These are phyloP conservation scores for Botrytis squamosa DNA, from an alignment of 2,329 filamentous ascomycete species.

Conservation along the genomic window DNA sequence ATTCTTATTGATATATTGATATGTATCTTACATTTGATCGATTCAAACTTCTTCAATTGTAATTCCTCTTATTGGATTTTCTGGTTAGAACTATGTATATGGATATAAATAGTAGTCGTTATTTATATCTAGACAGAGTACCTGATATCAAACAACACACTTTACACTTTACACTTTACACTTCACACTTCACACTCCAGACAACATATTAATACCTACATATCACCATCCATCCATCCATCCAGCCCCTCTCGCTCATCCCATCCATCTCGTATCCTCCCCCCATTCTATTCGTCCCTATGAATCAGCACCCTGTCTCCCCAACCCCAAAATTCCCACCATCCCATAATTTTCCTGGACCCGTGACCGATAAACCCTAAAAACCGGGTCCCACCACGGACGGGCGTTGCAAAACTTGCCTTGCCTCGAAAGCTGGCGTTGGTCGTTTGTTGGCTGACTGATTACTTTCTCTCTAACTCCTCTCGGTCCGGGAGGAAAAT, in stretches of 20 bases:
- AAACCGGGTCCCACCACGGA: conserved; percentile 16
- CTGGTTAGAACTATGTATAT: too few relatives aligned
- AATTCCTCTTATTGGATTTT: not conserved
- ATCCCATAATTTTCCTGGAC: conserved; percentile 2
- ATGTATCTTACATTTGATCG: not conserved
- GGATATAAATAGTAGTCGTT: too few relatives aligned
- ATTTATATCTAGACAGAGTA: not conserved
- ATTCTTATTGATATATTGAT: not conserved
- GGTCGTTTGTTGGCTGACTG: not conserved
- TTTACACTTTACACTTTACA: not conserved
- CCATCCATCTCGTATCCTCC: not conserved
- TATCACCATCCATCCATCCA: not conserved
- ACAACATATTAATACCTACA: too few relatives aligned
- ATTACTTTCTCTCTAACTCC: not conserved
- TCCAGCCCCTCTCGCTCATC: not conserved
- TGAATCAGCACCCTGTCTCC: conserved; percentile 5
- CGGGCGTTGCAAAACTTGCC: not conserved
- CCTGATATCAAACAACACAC: not conserved
- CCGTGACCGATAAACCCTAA: conserved; percentile 16
- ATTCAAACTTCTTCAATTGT: not conserved
- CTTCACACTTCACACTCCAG: too few relatives aligned
- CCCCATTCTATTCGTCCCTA: not conserved
- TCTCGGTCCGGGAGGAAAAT: conserved; percentile 8
- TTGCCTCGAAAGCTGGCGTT: not conserved
- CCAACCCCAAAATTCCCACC: not conserved